Percentiles rank a stretch among this genome's conserved stretches.
Evolutionary conservation across 371 early-diverging fungal species (phyloP).

Genomic region (Mortierella sp.): DNA sequence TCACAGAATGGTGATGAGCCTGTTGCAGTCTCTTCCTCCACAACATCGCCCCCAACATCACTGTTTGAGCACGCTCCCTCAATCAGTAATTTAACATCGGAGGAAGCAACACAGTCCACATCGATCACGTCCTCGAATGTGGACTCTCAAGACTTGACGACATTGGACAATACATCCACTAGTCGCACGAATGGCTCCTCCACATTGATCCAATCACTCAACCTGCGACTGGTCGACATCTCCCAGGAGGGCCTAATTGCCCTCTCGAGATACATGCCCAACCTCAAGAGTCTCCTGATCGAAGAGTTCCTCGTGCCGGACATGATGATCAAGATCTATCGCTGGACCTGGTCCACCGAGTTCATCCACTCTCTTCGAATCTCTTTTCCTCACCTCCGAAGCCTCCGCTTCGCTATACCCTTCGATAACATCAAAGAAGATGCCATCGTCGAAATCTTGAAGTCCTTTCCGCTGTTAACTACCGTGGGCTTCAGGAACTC

Average conservation of each 20-base stretch:
- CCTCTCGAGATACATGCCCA: constrained; percentile 18
- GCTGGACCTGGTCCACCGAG: constrained; percentile 37
- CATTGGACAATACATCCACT: too few species aligned
- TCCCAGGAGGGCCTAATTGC: constrained; percentile 36
- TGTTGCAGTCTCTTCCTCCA: background rate
- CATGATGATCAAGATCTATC: constrained; percentile 51
- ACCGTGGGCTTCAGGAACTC: constrained; percentile 43
- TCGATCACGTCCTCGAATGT: background rate
- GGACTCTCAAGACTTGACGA: background rate
- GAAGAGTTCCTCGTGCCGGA: constrained; percentile 45
- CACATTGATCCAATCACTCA: constrained; percentile 25
- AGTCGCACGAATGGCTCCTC: constrained; percentile 1
- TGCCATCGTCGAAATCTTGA: constrained; percentile 41
- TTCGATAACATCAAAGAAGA: constrained; percentile 42
- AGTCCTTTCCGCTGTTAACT: constrained; percentile 28
- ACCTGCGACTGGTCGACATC: constrained; percentile 42
- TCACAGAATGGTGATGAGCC: background rate
- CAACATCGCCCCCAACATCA: background rate
- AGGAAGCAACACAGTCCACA: background rate
- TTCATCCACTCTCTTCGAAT: constrained; percentile 28
- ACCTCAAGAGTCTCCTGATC: constrained; percentile 24
- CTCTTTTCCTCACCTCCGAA: constrained; percentile 24
- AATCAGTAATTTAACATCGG: too few species aligned
- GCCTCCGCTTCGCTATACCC: constrained; percentile 33
- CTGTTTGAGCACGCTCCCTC: background rate